Evolutionary conservation across 1,284 basidiomycete species (phyloP), one percentile per base, ranked within the genome.

Genomic region (Ceratorhiza oryzae-sativae): DNA sequence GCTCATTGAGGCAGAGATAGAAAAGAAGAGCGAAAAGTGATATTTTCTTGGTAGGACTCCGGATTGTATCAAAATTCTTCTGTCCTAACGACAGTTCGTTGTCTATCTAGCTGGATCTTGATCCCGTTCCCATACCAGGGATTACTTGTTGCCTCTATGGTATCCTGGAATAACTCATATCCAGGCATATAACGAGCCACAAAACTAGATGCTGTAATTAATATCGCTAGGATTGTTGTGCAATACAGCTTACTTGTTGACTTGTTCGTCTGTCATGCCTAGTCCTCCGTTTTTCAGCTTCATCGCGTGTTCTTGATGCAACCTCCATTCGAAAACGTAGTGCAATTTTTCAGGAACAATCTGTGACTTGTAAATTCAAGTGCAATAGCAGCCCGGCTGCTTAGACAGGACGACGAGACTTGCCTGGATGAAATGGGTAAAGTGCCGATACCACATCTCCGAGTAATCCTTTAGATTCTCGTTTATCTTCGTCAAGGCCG

Each of bases 241-340:
- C 41, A 9, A 9, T 30, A 27, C 27, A 41, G 82, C 87, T 76
- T 81, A 95, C 86, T 79, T 80, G 78, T 87, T 87, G 32, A 97
- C 93, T 77, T 85, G 86, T 75, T 86, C 87, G 76, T 96, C 93
- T 0, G 88, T 84, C 95, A 97, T 96, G 2, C 94, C 94, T 55
- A 83, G 83, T 3, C 93, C 94, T 53, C 93, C 93, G 74, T 94
- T 95, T 46, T 79, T 79, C 0, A 85, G 83, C 79, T 94, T 96
- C 94, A 97, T 95, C 62, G 86, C 77, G 72, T 91, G 92, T 77
- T 97, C 95, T 79, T 96, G 94, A 79, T 97, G 84, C 27, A 92
- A 80, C 23, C 94, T 84, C 95, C 94, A 96, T 74, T 84, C 36
- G 34, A 81, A 79, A 36, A 81, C 77, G 71, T 78, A 75, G 51